Conservation (phyloP, 1,284 basidiomycete species). For the Leccinum griseonigrum region DNA sequence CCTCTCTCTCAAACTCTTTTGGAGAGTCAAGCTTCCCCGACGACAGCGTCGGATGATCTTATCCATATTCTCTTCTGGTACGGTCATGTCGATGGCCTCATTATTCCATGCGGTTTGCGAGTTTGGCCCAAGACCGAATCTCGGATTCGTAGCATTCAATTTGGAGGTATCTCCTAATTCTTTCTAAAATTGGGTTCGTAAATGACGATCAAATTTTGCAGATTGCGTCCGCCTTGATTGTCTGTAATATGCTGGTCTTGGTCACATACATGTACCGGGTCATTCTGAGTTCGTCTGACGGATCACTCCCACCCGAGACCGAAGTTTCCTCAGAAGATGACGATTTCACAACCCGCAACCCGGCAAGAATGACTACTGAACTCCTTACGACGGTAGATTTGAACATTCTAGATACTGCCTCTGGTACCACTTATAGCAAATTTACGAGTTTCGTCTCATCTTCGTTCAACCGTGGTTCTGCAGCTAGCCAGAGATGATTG, state of each 20-base stretch:
- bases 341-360: not conserved
- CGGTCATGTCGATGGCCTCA: not conserved
- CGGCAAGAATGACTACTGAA: not conserved
- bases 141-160: not conserved
- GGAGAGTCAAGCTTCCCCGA: not conserved
- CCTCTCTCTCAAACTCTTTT: not conserved
- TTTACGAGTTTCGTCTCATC: not conserved
- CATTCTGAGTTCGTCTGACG: not conserved
- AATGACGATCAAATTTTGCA: not conserved
- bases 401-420: not conserved
- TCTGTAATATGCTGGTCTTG: not conserved
- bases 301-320: not conserved
- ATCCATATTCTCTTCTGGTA: not conserved
- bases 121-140: not conserved
- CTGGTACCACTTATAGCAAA: not conserved
- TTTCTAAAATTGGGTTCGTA: not conserved
- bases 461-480: not conserved
- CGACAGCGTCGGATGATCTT: not conserved
- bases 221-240: not conserved
- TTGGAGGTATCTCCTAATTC: not conserved
- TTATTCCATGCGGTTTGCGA: not conserved
- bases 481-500: not conserved
- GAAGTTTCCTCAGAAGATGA: not conserved
- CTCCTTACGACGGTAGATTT: not conserved
- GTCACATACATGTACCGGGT: not conserved